phyloP scores from a whole-genome alignment of 768 basidiomycete species.

The Rossbeevera mucosa region DNA sequence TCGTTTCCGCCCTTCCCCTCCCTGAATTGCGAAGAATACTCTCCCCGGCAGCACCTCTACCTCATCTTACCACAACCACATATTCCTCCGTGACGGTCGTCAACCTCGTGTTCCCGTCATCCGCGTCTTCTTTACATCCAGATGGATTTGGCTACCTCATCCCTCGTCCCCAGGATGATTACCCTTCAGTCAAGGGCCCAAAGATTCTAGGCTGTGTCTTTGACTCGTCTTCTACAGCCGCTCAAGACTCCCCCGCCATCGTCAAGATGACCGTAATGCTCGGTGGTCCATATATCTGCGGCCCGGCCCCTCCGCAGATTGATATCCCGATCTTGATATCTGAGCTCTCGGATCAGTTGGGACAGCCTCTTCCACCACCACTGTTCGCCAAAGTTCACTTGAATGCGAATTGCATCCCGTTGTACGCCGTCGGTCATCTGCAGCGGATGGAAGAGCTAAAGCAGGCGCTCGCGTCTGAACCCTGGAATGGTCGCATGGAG shows the following conservation, averaged over 20 bases:
- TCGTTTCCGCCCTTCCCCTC: slow-evolving; percentile 77
- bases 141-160: slow-evolving; percentile 93
- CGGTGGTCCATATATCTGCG: slow-evolving; percentile 63
- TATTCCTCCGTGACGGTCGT: slow-evolving; percentile 81
- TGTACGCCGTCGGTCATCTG: slow-evolving; percentile 66
- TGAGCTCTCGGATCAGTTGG: slow-evolving; percentile 45
- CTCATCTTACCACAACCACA: slow-evolving; percentile 66
- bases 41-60: slow-evolving; percentile 39
- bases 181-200: slow-evolving; percentile 34
- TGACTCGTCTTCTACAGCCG: slow-evolving; percentile 72
- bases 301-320: slow-evolving; percentile 16
- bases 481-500: slow-evolving; percentile 50
- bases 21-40: slow-evolving; percentile 45
- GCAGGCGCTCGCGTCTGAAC: slow-evolving; percentile 34
- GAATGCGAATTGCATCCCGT: slow-evolving; percentile 74
- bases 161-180: slow-evolving; percentile 64
- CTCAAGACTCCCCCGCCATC: slow-evolving; percentile 47
- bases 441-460: slow-evolving; percentile 61
- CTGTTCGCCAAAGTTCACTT: slow-evolving; percentile 47
- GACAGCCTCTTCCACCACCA: slow-evolving; percentile 49
- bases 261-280: slow-evolving; percentile 90
- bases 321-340: slow-evolving; percentile 22
- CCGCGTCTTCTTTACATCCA: slow-evolving; percentile 55
- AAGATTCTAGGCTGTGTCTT: slow-evolving; percentile 84
- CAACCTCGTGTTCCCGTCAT: slow-evolving; percentile 75